A percentile compares a stretch with the other conserved stretches of the same genome.
Evolutionary conservation across 2,329 filamentous ascomycete genomes (phyloP).

Genomic region (Ophiosphaerella narmari): DNA sequence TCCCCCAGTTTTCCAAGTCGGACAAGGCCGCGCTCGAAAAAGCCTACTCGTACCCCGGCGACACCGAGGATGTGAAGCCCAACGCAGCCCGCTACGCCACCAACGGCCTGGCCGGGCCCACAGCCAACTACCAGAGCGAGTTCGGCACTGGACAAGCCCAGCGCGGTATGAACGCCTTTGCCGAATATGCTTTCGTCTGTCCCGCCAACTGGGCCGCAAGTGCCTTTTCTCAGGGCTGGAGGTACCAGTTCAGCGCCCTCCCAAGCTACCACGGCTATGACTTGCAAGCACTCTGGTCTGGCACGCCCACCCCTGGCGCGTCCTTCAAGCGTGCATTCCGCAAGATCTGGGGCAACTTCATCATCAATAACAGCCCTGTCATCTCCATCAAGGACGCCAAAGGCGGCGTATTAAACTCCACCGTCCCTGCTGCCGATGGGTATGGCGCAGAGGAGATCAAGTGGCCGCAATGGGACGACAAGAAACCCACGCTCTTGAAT

Average conservation of each 20-base stretch:
- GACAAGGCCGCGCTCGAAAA: constrained; percentile 32
- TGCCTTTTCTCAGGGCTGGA: constrained; percentile 41
- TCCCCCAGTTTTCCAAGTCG: constrained; percentile 42
- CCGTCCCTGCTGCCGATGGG: constrained; percentile 19
- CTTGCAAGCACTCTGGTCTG: constrained; percentile 37
- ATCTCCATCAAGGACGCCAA: constrained; percentile 36
- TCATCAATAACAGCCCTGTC: constrained; percentile 30
- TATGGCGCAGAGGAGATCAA: constrained; percentile 20
- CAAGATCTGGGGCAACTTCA: constrained; percentile 42
- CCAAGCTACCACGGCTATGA: constrained; percentile 42
- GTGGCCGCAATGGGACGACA: constrained; percentile 34
- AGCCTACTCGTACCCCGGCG: constrained; percentile 36
- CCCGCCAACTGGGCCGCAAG: constrained; percentile 48
- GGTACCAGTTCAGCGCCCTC: constrained; percentile 38
- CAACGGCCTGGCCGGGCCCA: constrained; percentile 22
- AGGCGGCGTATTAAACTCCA: constrained; percentile 28
- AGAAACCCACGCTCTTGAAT: constrained; percentile 25
- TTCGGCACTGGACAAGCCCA: constrained; percentile 41
- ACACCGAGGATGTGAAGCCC: constrained; percentile 24
- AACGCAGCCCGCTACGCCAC: constrained; percentile 33
- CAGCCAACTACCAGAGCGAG: constrained; percentile 35
- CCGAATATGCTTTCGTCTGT: constrained; percentile 52
- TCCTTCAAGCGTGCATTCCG: constrained; percentile 40
- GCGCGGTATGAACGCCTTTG: constrained; percentile 50
- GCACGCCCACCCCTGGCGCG: constrained; percentile 24